A percentile compares a stretch with the other conserved stretches of the same genome.
These are phyloP conservation scores for Penicillium soppii DNA, from an alignment of 495 filamentous ascomycete species.

Conservation along the genomic window DNA sequence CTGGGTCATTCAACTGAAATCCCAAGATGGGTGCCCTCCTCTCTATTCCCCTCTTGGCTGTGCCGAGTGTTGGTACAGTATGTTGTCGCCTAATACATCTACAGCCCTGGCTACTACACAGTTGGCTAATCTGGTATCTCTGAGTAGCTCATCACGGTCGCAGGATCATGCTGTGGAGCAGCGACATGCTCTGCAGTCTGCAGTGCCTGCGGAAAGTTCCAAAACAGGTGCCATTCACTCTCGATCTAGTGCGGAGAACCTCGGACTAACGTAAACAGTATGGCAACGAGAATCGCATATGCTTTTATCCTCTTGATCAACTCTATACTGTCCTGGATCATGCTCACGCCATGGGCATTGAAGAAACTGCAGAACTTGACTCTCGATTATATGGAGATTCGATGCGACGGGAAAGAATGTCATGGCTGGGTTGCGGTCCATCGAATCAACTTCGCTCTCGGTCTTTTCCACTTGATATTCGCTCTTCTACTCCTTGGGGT, in stretches of 20 bases:
- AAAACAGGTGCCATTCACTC: slow-evolving; percentile 68
- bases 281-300: slow-evolving; percentile 96
- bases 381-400: slow-evolving; percentile 91
- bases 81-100: slow-evolving; percentile 25
- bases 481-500: slow-evolving; percentile 85
- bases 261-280: slow-evolving; percentile 50
- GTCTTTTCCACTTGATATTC: slow-evolving; percentile 86
- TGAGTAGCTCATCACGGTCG: slow-evolving; percentile 68
- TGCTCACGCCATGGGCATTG: slow-evolving; percentile 98
- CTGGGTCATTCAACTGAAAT: not conserved
- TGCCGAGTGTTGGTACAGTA: slow-evolving; percentile 87
- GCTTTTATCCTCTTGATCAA: slow-evolving; percentile 94
- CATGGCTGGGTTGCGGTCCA: slow-evolving; percentile 96
- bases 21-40: slow-evolving; percentile 79
- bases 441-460: slow-evolving; percentile 95
- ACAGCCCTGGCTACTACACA: slow-evolving; percentile 19
- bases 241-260: not conserved
- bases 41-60: slow-evolving; percentile 81
- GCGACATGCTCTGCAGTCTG: slow-evolving; percentile 93
- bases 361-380: slow-evolving; percentile 90
- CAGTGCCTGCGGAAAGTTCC: slow-evolving; percentile 92
- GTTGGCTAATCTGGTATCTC: slow-evolving; percentile 5
- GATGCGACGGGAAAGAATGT: slow-evolving; percentile 86
- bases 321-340: slow-evolving; percentile 95
- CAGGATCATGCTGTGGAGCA: slow-evolving; percentile 87